Percentiles rank a stretch among this genome's conserved stretches.
Conservation (phyloP, 2,329 filamentous ascomycete genomes). For the Emericellopsis cladophorae region DNA sequence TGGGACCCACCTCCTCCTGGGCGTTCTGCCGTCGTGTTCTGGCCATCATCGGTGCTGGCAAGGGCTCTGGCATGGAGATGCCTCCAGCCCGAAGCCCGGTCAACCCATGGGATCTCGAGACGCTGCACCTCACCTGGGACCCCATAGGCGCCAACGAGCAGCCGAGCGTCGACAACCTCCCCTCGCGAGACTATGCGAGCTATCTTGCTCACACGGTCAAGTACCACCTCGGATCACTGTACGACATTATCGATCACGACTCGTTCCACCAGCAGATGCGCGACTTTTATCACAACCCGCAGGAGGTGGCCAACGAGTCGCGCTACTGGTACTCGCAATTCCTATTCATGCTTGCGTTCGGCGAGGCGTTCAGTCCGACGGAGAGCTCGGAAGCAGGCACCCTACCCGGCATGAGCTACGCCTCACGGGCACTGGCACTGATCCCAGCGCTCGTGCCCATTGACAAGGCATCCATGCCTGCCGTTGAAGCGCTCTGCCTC, state of each 20-base stretch:
- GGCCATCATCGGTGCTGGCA: conserved; percentile 14
- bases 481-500: conserved; percentile 15
- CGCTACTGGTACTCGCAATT: conserved; percentile 5
- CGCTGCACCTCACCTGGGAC: conserved; percentile 16
- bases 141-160: conserved; percentile 10
- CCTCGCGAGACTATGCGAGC: conserved; percentile 9
- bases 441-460: conserved; percentile 1
- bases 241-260: conserved; percentile 10
- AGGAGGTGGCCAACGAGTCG: conserved; percentile 6
- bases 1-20: conserved; percentile 21
- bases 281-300: conserved; percentile 10
- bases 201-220: conserved; percentile 11
- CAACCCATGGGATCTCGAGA: conserved; percentile 18
- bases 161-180: conserved; percentile 13
- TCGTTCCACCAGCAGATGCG: conserved; percentile 7
- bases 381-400: not conserved
- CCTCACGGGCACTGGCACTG: conserved; percentile 2
- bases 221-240: conserved; percentile 10
- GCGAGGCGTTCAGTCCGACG: conserved; percentile 1
- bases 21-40: conserved; percentile 20
- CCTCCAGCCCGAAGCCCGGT: conserved; percentile 16
- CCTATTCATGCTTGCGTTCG: conserved; percentile 4
- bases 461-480: not conserved
- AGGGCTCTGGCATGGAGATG: conserved; percentile 3
- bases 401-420: not conserved